These are phyloP conservation scores for Trichophyton simii DNA, from an alignment of 2,329 filamentous ascomycete genomes.

Conservation along the genomic window DNA sequence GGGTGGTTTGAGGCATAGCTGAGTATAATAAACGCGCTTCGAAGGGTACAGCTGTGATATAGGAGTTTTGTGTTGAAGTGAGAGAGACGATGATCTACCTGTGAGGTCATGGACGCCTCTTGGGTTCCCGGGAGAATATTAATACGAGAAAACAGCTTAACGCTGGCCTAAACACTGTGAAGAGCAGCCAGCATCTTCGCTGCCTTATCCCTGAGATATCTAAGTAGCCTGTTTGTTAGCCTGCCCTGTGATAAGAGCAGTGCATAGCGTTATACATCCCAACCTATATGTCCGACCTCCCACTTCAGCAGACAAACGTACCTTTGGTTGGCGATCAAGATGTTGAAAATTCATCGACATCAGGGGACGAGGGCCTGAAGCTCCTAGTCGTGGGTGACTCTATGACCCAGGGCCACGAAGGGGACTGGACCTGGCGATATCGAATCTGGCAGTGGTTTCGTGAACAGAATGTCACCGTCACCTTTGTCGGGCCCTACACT, in stretches of 20 bases:
- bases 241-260: neutral
- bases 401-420: neutral
- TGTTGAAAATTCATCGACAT: neutral
- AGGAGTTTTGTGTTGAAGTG: neutral
- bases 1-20: neutral
- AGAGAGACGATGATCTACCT: neutral
- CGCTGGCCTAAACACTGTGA: too few species aligned
- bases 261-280: too few species aligned
- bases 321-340: neutral
- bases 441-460: constrained; percentile 1
- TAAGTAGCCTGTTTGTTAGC: neutral
- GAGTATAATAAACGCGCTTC: neutral
- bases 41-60: neutral
- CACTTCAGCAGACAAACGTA: too few species aligned
- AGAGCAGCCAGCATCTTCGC: too few species aligned
- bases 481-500: neutral
- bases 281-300: too few species aligned
- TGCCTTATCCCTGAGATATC: too few species aligned
- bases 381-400: neutral
- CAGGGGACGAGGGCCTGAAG: neutral
- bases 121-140: neutral
- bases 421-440: constrained; percentile 4
- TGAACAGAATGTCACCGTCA: neutral
- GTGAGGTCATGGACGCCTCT: neutral
- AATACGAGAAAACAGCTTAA: neutral